Base-by-base conservation (phyloP, 345 rosid species). In the Erysimum cheiranthoides region DNA sequence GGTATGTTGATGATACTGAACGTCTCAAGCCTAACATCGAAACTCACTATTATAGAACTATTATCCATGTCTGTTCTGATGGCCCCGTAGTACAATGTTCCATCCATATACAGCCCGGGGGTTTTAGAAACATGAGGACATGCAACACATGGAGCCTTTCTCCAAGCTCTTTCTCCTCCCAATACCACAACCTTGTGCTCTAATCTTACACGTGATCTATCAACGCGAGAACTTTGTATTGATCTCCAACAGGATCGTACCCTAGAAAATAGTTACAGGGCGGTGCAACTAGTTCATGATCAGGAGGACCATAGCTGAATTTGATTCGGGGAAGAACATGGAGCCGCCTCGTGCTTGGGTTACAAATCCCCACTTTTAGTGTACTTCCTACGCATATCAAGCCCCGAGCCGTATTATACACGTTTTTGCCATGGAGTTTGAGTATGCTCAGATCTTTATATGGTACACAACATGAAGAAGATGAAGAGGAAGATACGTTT, bases 211-310 rank as follows among this genome's bases (percentile, higher is more conserved):
- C 5, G 18, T 6, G 10, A 0, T 2, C 1, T 2, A 65, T 32
- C 45, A 49, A 66, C 5, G 69, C 76, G 1, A 72, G 61, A 18
- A 61, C 21, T 61, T 61, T 61, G 61, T 72, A 72, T 38, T 49
- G 31, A 38, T 38, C 39, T 39, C 17, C 50, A 54, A 27, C 16
- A 40, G 16, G 28, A 69, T 53, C 62, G 3, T 68, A 54, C 39
- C 62, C 51, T 1, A 68, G 27, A 14, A 68, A 10, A 54, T 47
- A 66, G 0, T 10, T 0, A 30, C 4, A 14, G 9, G 8, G 5
- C 5, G 18, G 35, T 13, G 3, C 12, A 27, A 27, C 4, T 0
- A 21, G 25, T 21, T 5, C 1, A 3, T 11, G 8, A 14, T 45
- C 8, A 8, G 2, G 1, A 45, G 35, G 6, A 3, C 0, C 0